Conservation (phyloP, 2,329 filamentous ascomycete species). For the Colletotrichum tanaceti region DNA sequence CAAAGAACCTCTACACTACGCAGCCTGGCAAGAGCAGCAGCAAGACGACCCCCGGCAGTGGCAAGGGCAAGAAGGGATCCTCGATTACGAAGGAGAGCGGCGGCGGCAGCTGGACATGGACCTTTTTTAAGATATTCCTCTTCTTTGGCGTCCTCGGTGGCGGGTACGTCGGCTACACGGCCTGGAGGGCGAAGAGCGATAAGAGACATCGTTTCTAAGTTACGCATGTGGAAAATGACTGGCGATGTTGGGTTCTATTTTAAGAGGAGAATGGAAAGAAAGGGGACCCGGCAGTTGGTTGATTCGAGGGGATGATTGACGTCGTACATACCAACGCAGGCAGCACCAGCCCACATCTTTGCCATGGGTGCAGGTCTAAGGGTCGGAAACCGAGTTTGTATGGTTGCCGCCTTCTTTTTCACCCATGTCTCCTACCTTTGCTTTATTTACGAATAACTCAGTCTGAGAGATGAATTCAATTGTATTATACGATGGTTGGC, state of each 20-base stretch:
- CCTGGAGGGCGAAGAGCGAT: constrained; percentile 76
- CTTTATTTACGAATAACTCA: constrained; percentile 21
- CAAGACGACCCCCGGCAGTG: constrained; percentile 48
- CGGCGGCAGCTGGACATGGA: constrained; percentile 68
- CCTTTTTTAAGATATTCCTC: constrained; percentile 83
- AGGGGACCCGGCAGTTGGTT: constrained; percentile 12
- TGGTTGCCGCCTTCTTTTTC: not conserved
- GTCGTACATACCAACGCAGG: constrained; percentile 36
- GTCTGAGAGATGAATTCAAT: constrained; percentile 38
- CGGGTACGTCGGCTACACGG: constrained; percentile 86
- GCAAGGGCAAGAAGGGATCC: constrained; percentile 43
- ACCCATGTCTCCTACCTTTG: constrained; percentile 25
- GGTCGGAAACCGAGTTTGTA: constrained; percentile 15
- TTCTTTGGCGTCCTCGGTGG: constrained; percentile 77
- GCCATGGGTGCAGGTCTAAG: constrained; percentile 25
- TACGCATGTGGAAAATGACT: not conserved
- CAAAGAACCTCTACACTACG: constrained; percentile 86
- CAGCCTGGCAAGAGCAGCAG: constrained; percentile 50
- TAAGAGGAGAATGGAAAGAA: constrained; percentile 1
- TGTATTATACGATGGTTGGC: constrained; percentile 32
- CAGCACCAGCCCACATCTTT: constrained; percentile 18
- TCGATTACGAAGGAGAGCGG: constrained; percentile 57
- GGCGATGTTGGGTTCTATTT: constrained; percentile 3
- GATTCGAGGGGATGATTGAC: constrained; percentile 19
- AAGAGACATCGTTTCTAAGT: constrained; percentile 68